Evolutionary conservation across 495 filamentous ascomycete genomes (phyloP).

Genomic region (Trichoderma virens): DNA sequence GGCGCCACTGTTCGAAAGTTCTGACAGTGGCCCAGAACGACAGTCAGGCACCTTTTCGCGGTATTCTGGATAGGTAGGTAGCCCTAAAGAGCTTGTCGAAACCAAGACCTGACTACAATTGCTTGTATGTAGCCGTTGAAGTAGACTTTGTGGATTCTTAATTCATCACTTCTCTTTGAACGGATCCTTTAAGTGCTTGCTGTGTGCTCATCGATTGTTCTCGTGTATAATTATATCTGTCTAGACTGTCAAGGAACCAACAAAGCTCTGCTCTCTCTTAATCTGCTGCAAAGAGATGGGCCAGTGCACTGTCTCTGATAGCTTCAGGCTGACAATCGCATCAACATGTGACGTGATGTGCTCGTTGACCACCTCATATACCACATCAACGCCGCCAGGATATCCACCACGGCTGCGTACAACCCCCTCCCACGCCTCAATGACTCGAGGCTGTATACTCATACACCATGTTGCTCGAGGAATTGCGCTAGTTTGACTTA

Average conservation of each 20-base stretch:
- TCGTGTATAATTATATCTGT: background rate
- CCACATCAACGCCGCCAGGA: conserved; percentile 7
- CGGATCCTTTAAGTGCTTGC: background rate
- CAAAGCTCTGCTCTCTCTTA: conserved; percentile 8
- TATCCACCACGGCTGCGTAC: background rate
- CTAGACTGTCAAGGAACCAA: background rate
- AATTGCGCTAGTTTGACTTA: too few species aligned
- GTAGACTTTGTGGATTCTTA: background rate
- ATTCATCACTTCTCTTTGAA: background rate
- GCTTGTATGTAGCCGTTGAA: background rate
- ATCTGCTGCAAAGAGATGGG: conserved; percentile 7
- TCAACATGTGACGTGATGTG: conserved; percentile 3
- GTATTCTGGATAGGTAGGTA: background rate
- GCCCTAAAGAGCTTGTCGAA: background rate
- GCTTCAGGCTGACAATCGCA: conserved; percentile 5
- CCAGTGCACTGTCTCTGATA: conserved; percentile 4
- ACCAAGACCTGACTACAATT: conserved; percentile 3
- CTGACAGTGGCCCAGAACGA: background rate
- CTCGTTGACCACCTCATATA: conserved; percentile 5
- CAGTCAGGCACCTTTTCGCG: background rate
- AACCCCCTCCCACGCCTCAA: conserved; percentile 6
- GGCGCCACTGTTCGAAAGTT: background rate
- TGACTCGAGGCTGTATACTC: conserved; percentile 7
- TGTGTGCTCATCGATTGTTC: background rate
- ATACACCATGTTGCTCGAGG: conserved; percentile 7